A percentile compares a stretch with the other conserved stretches of the same genome.
phyloP scores from a whole-genome alignment of 352 stramenopile species.

The Pythium aquatile region DNA sequence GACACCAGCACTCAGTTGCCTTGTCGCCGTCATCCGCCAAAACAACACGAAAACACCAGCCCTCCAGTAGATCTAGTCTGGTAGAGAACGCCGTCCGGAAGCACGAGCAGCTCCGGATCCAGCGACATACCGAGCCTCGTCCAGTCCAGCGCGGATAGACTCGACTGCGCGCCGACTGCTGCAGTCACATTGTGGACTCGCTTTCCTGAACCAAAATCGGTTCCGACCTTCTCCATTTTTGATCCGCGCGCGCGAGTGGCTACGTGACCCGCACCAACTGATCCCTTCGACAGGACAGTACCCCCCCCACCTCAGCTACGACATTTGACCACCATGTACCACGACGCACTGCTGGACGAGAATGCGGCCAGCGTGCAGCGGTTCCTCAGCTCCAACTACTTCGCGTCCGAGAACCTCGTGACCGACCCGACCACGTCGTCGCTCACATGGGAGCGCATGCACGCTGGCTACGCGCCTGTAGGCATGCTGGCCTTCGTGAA shows the following conservation, averaged over 20 bases:
- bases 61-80: background rate
- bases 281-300: background rate
- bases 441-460: constrained; percentile 25
- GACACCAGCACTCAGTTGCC: constrained; percentile 1
- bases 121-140: background rate
- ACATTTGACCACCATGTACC: constrained; percentile 10
- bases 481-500: constrained; percentile 23
- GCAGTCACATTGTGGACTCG: background rate
- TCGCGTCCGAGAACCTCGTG: constrained; percentile 25
- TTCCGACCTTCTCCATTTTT: background rate
- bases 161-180: background rate
- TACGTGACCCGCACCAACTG: background rate
- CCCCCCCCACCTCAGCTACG: too few species aligned
- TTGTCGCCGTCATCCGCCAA: background rate
- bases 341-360: constrained; percentile 21
- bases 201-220: background rate
- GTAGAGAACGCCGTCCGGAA: background rate
- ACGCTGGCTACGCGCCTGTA: constrained; percentile 21
- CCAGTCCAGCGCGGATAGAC: background rate
- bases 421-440: constrained; percentile 16
- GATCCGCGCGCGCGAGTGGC: background rate
- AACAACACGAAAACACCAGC: background rate
- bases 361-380: constrained; percentile 20
- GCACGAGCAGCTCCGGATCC: background rate
- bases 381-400: constrained; percentile 27